A percentile compares a stretch with the other conserved stretches of the same genome.
These are phyloP conservation scores for Coemansia sp. DNA, from an alignment of 192 early-diverging fungal species.

Conservation along the genomic window DNA sequence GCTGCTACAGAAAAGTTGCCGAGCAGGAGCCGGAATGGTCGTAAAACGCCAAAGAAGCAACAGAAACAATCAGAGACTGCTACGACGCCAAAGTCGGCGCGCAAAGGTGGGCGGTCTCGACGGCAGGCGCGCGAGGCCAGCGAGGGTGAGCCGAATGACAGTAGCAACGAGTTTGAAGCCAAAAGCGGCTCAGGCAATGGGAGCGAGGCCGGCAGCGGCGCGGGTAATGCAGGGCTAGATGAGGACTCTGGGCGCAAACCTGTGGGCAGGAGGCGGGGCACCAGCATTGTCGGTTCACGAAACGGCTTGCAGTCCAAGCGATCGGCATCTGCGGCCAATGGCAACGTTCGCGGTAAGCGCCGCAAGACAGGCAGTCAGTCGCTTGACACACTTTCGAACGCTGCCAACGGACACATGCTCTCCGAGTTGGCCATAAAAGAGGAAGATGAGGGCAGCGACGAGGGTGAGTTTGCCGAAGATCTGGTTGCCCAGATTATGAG, in stretches of 20 bases:
- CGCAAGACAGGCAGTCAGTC: slow-evolving; percentile 3
- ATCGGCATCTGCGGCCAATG: not conserved
- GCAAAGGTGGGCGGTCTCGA: slow-evolving; percentile 2
- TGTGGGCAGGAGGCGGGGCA: not conserved
- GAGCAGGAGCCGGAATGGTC: slow-evolving; percentile 5
- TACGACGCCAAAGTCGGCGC: not conserved
- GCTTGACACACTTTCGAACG: not conserved
- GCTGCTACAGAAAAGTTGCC: slow-evolving; percentile 8
- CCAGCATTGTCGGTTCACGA: not conserved
- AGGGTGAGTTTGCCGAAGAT: slow-evolving; percentile 16
- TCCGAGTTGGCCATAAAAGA: not conserved
- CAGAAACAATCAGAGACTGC: not conserved
- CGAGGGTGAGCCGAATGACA: slow-evolving; percentile 1
- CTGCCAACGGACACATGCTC: not conserved
- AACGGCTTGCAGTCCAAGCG: not conserved
- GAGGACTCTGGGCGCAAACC: not conserved
- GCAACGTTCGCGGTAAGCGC: slow-evolving; percentile 13
- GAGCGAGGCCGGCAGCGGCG: not conserved
- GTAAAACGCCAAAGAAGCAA: slow-evolving; percentile 10
- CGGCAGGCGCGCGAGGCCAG: slow-evolving; percentile 1
- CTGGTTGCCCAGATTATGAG: slow-evolving; percentile 35
- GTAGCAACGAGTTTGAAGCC: not conserved
- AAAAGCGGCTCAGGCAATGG: slow-evolving; percentile 1
- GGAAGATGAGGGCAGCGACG: slow-evolving; percentile 14
- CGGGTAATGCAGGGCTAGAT: not conserved